Conservation (phyloP, 2,329 filamentous ascomycete species). For the Penicillium brevicompactum region DNA sequence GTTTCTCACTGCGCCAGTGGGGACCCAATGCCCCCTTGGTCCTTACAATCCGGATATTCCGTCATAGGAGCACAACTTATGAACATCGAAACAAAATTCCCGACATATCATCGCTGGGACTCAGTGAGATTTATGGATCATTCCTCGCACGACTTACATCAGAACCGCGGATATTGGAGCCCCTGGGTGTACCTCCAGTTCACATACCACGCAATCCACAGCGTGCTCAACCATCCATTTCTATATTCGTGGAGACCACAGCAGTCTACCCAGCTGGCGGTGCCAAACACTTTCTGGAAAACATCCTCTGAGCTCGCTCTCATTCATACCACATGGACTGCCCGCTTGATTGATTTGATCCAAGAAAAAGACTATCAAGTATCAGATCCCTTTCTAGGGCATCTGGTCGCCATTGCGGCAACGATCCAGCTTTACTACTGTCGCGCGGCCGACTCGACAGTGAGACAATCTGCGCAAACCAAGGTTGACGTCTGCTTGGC, state of each 20-base stretch:
- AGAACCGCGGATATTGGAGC: conserved; percentile 30
- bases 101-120: conserved; percentile 55
- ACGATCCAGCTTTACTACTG: conserved; percentile 58
- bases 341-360: conserved; percentile 56
- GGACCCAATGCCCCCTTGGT: conserved; percentile 53
- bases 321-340: conserved; percentile 57
- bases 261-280: conserved; percentile 53
- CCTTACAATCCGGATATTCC: conserved; percentile 54
- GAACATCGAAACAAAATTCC: conserved; percentile 48
- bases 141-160: conserved; percentile 47
- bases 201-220: conserved; percentile 34
- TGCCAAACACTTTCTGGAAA: conserved; percentile 58
- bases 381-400: conserved; percentile 55
- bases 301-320: conserved; percentile 54
- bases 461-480: conserved; percentile 27
- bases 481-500: conserved; percentile 28
- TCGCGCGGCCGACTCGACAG: conserved; percentile 47
- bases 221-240: conserved; percentile 35
- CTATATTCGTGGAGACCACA: conserved; percentile 52
- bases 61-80: conserved; percentile 54
- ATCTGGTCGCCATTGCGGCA: conserved; percentile 53
- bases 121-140: conserved; percentile 55
- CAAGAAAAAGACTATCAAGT: conserved; percentile 52
- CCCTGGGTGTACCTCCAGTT: conserved; percentile 37
- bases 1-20: conserved; percentile 52